Evolutionary conservation across 495 filamentous ascomycete species (phyloP).

Genomic region (Jackrogersella minutella): DNA sequence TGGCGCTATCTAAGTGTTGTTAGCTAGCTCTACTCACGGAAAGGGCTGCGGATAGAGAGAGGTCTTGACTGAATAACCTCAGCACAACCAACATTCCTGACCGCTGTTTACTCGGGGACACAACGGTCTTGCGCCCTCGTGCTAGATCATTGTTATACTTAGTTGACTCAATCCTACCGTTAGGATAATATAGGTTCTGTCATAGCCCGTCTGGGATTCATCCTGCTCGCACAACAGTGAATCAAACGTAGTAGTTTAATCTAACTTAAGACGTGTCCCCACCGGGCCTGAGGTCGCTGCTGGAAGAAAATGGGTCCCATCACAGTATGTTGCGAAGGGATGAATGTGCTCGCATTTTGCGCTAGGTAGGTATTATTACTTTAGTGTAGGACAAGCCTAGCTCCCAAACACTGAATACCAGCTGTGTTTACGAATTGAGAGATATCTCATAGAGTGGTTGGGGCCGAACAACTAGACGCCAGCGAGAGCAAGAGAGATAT

Average conservation of each 20-base stretch:
- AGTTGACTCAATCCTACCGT: not conserved
- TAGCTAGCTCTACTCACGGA: not conserved
- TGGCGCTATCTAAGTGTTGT: not conserved
- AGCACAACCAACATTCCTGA: not conserved
- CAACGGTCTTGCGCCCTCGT: not conserved
- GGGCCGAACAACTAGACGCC: too few species aligned
- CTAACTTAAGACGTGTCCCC: conserved; percentile 8
- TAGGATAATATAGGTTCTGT: not conserved
- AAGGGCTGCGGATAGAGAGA: not conserved
- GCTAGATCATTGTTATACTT: not conserved
- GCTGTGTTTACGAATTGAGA: not conserved
- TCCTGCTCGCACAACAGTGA: not conserved
- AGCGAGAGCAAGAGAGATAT: too few species aligned
- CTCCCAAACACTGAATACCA: not conserved
- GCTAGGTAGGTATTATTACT: not conserved
- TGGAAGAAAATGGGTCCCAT: too few species aligned
- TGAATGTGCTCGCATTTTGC: not conserved
- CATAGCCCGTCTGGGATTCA: not conserved
- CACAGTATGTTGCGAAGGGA: not conserved
- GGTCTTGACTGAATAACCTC: not conserved
- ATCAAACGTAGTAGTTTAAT: conserved; percentile 4
- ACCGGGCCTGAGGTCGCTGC: not conserved
- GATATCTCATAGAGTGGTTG: too few species aligned
- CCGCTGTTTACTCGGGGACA: conserved; percentile 4
- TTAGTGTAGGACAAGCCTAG: not conserved